Conservation (phyloP, 2,329 filamentous ascomycete species). For the Ilyonectria mors-panacis region DNA sequence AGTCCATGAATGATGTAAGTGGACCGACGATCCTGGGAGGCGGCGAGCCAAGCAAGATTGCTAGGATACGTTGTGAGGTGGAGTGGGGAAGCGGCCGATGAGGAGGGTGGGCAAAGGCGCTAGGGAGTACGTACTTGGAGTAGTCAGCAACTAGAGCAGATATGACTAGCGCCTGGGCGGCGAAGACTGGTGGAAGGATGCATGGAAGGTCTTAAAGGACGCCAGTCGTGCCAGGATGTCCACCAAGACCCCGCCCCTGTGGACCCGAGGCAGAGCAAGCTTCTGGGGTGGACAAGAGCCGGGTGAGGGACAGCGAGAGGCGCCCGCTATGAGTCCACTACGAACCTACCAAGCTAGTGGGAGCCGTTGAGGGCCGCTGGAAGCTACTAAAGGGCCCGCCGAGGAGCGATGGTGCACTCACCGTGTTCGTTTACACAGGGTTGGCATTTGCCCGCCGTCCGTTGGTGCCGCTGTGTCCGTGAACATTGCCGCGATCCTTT, state of each 20-base stretch:
- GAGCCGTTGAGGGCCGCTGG: slow-evolving; percentile 15
- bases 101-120: slow-evolving; percentile 11
- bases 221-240: slow-evolving; percentile 28
- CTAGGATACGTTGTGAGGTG: slow-evolving; percentile 23
- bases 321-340: neutral
- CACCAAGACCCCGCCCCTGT: slow-evolving; percentile 33
- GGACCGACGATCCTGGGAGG: slow-evolving; percentile 41
- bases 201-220: slow-evolving; percentile 43
- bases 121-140: slow-evolving; percentile 11
- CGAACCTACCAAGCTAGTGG: neutral
- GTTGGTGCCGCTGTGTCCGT: slow-evolving; percentile 29
- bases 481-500: slow-evolving; percentile 36
- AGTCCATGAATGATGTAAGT: slow-evolving; percentile 49
- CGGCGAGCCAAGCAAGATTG: slow-evolving; percentile 26
- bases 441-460: slow-evolving; percentile 5
- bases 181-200: slow-evolving; percentile 48
- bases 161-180: slow-evolving; percentile 31
- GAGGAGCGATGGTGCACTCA: slow-evolving; percentile 4
- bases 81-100: slow-evolving; percentile 43
- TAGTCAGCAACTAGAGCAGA: slow-evolving; percentile 25
- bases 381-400: slow-evolving; percentile 5
- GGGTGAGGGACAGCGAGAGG: slow-evolving; percentile 4
- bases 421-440: neutral
- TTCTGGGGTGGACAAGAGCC: slow-evolving; percentile 15
- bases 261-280: slow-evolving; percentile 29